A percentile compares a stretch with the other conserved stretches of the same genome.
These are phyloP conservation scores for Microsporum ferrugineum DNA, from an alignment of 2,329 filamentous ascomycete genomes.

Conservation along the genomic window DNA sequence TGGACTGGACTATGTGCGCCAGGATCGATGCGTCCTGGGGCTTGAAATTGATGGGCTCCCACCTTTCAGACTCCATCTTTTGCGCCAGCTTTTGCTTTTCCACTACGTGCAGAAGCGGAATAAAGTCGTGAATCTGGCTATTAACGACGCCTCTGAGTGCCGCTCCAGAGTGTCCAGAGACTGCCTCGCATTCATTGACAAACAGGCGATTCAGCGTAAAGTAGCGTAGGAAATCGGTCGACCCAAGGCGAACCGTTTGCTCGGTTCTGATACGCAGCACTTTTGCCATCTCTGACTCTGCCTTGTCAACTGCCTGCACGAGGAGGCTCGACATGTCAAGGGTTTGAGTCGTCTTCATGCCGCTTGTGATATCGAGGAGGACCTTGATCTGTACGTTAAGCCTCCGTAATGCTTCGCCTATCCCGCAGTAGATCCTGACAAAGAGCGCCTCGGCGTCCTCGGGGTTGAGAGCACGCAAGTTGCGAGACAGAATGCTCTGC, in stretches of 20 bases:
- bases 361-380: slow-evolving; percentile 77
- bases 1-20: slow-evolving; percentile 54
- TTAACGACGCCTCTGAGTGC: slow-evolving; percentile 70
- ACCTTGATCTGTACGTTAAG: slow-evolving; percentile 90
- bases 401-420: slow-evolving; percentile 74
- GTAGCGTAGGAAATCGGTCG: slow-evolving; percentile 64
- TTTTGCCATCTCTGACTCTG: slow-evolving; percentile 58
- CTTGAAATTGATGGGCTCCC: slow-evolving; percentile 65
- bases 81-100: slow-evolving; percentile 65
- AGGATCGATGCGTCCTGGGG: slow-evolving; percentile 51
- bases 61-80: slow-evolving; percentile 68
- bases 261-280: slow-evolving; percentile 66
- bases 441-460: slow-evolving; percentile 77
- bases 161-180: slow-evolving; percentile 66
- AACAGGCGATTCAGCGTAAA: slow-evolving; percentile 74
- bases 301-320: slow-evolving; percentile 67
- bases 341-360: slow-evolving; percentile 45
- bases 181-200: slow-evolving; percentile 74
- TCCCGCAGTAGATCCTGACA: slow-evolving; percentile 67
- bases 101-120: slow-evolving; percentile 56
- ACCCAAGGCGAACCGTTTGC: slow-evolving; percentile 55
- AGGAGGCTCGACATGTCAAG: slow-evolving; percentile 68
- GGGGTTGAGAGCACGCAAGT: slow-evolving; percentile 69
- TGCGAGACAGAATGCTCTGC: slow-evolving; percentile 73
- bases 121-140: slow-evolving; percentile 68